Conservation (phyloP, 495 filamentous ascomycete genomes). For the Podospora sp. region DNA sequence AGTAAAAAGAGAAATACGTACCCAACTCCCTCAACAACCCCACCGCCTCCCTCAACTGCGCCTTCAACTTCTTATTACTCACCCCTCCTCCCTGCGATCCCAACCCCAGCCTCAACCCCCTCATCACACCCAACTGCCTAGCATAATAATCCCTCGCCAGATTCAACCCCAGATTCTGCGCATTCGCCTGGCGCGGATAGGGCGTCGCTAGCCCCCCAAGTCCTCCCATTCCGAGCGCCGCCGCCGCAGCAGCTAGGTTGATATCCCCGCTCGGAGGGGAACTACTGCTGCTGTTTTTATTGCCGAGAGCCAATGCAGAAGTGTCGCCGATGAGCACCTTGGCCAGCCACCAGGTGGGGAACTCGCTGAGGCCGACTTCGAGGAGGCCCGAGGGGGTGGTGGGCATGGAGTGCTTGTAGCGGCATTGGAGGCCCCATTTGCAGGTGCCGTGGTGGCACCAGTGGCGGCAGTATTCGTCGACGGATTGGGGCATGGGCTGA, state of each 20-base stretch:
- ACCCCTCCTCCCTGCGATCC: neutral
- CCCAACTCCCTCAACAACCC: conserved; percentile 8
- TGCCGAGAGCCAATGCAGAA: neutral
- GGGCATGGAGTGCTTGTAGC: conserved; percentile 48
- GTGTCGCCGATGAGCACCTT: neutral
- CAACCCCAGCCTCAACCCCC: neutral
- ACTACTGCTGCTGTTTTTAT: neutral
- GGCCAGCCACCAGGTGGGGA: conserved; percentile 40
- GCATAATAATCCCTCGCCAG: neutral
- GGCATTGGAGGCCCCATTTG: conserved; percentile 46
- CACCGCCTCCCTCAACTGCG: conserved; percentile 9
- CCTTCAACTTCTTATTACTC: conserved; percentile 1
- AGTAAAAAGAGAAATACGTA: neutral
- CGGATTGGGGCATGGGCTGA: neutral
- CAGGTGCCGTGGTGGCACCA: conserved; percentile 50
- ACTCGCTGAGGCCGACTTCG: conserved; percentile 40
- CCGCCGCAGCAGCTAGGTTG: neutral
- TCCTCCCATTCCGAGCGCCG: neutral
- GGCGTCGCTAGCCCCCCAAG: neutral
- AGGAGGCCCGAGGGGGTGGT: conserved; percentile 36
- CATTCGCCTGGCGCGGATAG: neutral
- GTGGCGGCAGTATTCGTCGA: conserved; percentile 42
- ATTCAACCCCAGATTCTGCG: neutral
- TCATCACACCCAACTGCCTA: neutral
- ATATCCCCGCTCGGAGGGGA: neutral